Evolutionary conservation across 768 basidiomycete species (phyloP).

Genomic region (Pisolithus sp.): DNA sequence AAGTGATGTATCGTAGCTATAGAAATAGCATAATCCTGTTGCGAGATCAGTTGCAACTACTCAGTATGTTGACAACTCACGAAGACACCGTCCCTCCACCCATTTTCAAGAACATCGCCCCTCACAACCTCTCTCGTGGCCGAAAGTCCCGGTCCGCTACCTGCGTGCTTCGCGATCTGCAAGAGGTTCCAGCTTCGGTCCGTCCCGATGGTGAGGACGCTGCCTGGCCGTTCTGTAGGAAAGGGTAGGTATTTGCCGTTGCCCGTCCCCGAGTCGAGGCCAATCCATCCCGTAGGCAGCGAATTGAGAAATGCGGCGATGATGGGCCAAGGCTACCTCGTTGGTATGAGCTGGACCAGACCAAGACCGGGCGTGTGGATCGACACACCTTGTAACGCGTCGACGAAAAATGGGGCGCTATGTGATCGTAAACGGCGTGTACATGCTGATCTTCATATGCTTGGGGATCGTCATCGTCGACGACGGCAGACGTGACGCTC

Average conservation of each 20-base stretch:
- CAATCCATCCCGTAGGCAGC: slow-evolving; percentile 72
- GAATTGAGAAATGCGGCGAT: slow-evolving; percentile 67
- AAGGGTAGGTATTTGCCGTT: slow-evolving; percentile 95
- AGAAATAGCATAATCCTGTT: slow-evolving; percentile 93
- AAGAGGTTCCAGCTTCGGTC: slow-evolving; percentile 79
- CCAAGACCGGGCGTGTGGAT: neutral
- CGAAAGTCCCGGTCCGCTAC: slow-evolving; percentile 27
- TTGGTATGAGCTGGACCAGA: neutral
- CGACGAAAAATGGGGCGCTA: slow-evolving; percentile 81
- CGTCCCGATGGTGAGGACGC: slow-evolving; percentile 72
- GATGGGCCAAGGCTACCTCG: slow-evolving; percentile 79
- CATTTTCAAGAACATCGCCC: slow-evolving; percentile 67
- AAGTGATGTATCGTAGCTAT: slow-evolving; percentile 98
- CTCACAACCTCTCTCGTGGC: slow-evolving; percentile 63
- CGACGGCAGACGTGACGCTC: slow-evolving; percentile 32
- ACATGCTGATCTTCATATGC: slow-evolving; percentile 71
- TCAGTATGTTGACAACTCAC: slow-evolving; percentile 41
- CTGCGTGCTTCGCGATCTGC: slow-evolving; percentile 64
- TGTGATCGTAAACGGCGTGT: slow-evolving; percentile 77
- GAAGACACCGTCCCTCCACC: slow-evolving; percentile 77
- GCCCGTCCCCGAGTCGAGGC: slow-evolving; percentile 92
- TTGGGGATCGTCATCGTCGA: slow-evolving; percentile 46
- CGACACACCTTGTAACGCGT: slow-evolving; percentile 75
- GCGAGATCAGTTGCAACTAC: neutral
- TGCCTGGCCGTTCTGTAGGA: slow-evolving; percentile 52